These are phyloP conservation scores for Puccinia novopanici DNA, from an alignment of 1,284 basidiomycete genomes.

Conservation along the genomic window DNA sequence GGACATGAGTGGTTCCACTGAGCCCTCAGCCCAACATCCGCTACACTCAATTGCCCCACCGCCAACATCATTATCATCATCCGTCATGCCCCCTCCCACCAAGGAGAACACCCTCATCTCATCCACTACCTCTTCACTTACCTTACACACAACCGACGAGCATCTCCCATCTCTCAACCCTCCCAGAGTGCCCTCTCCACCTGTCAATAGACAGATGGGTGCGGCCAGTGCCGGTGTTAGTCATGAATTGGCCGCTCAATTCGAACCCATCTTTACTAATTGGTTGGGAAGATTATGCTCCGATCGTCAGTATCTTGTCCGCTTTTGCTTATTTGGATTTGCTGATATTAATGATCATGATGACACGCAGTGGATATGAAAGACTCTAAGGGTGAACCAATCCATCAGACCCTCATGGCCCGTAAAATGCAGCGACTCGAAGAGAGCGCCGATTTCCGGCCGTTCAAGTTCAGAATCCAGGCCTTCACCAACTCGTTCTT, in stretches of 20 bases:
- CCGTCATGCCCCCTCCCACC: neutral
- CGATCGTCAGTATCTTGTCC: constrained; percentile 68
- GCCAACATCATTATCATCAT: neutral
- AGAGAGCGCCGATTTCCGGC: constrained; percentile 92
- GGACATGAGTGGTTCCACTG: neutral
- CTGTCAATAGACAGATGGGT: constrained; percentile 53
- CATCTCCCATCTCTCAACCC: neutral
- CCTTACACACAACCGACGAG: neutral
- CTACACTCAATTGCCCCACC: neutral
- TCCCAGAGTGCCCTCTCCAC: constrained; percentile 33
- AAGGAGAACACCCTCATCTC: neutral
- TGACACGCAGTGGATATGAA: constrained; percentile 74
- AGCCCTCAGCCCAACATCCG: neutral
- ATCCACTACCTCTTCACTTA: neutral
- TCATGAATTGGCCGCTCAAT: constrained; percentile 73
- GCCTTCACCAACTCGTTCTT: constrained; percentile 97
- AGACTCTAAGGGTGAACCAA: constrained; percentile 90
- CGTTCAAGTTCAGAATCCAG: constrained; percentile 98
- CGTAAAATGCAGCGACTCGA: constrained; percentile 90
- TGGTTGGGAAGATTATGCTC: constrained; percentile 88
- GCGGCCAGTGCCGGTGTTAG: constrained; percentile 57
- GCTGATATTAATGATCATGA: constrained; percentile 19
- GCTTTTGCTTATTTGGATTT: constrained; percentile 13
- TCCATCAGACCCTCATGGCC: constrained; percentile 98
- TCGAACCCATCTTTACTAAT: constrained; percentile 87